Evolutionary conservation across 345 rosid genomes (phyloP).

Genomic region (Lumnitzera littorea): DNA sequence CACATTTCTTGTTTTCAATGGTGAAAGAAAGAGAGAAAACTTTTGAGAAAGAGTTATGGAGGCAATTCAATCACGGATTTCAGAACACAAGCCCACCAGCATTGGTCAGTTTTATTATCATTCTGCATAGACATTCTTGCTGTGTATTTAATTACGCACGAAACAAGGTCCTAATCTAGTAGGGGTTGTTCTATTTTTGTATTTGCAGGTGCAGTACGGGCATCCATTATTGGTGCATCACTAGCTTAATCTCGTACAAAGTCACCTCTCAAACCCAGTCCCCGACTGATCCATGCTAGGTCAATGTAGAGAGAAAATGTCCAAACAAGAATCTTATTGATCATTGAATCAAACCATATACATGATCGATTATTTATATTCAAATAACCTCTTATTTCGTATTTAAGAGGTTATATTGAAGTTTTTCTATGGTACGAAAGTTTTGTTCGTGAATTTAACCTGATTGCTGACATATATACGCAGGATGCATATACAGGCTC

Average conservation of each 20-base stretch:
- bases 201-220: conserved; percentile 54
- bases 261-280: conserved; percentile 57
- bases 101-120: conserved; percentile 26
- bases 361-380: too few species aligned
- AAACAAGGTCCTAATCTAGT: not conserved
- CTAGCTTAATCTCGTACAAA: conserved; percentile 37
- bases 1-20: too few species aligned
- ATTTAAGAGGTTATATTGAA: too few species aligned
- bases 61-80: conserved; percentile 57
- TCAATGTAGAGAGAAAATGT: not conserved
- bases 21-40: not conserved
- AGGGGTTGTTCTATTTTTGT: not conserved
- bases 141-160: too few species aligned
- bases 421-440: not conserved
- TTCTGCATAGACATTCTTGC: too few species aligned
- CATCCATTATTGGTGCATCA: conserved; percentile 54
- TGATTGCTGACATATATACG: not conserved
- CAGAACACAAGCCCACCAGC: conserved; percentile 58
- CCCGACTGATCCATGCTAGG: conserved; percentile 73
- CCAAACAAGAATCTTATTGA: too few species aligned
- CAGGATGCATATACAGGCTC: conserved; percentile 75
- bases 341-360: too few species aligned
- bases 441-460: too few species aligned
- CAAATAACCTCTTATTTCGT: too few species aligned
- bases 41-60: conserved; percentile 26